phyloP scores from a whole-genome alignment of 768 basidiomycete genomes.

The Tylopilus cervinicoccineus region DNA sequence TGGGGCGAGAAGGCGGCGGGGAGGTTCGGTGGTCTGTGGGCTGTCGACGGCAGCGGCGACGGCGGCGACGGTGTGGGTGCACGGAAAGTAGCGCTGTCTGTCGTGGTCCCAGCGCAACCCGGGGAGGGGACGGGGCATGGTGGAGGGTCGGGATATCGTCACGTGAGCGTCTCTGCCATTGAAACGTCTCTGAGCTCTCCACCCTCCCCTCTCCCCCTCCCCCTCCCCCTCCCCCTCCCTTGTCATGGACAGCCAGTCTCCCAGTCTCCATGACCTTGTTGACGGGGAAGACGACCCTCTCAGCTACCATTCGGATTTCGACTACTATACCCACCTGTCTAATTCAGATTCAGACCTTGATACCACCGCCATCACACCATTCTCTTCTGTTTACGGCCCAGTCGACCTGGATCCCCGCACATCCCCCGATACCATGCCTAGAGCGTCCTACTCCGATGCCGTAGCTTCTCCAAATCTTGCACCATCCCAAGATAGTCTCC shows the following conservation, averaged over 20 bases:
- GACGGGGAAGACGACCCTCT: constrained; percentile 31
- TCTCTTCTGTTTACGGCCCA: constrained; percentile 20
- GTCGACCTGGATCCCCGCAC: constrained; percentile 40
- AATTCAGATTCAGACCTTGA: constrained; percentile 27
- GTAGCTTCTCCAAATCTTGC: constrained; percentile 1
- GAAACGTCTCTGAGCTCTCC: too few species aligned
- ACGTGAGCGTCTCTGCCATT: too few species aligned
- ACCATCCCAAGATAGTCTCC: constrained; percentile 13
- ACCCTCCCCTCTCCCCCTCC: constrained; percentile 39
- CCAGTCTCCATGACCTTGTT: constrained; percentile 3
- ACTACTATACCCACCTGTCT: constrained; percentile 33
- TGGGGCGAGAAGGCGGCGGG: not conserved
- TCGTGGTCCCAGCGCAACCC: constrained; percentile 54
- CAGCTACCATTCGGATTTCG: constrained; percentile 35
- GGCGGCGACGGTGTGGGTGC: not conserved
- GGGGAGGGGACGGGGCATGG: constrained; percentile 50
- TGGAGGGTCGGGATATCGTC: too few species aligned
- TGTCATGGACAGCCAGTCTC: constrained; percentile 14
- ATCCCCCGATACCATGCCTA: constrained; percentile 36
- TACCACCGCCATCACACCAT: constrained; percentile 14
- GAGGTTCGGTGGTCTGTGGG: not conserved
- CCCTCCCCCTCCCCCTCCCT: constrained; percentile 16
- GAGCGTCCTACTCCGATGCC: not conserved
- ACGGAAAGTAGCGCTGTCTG: constrained; percentile 54
- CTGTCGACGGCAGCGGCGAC: not conserved